These are phyloP conservation scores for Candida ulmi DNA, from an alignment of 805 yeast genomes.

Conservation along the genomic window DNA sequence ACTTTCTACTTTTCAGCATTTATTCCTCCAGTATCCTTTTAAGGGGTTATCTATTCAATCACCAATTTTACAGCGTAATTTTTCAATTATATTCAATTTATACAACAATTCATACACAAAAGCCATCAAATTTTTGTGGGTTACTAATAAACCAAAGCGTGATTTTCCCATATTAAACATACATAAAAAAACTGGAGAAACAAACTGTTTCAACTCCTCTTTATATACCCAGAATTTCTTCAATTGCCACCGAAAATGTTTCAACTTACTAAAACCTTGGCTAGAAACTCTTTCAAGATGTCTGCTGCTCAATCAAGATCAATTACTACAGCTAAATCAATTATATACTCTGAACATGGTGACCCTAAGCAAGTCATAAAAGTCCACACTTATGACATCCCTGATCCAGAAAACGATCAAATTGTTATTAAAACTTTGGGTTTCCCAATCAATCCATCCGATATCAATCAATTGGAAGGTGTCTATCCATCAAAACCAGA, in stretches of 20 bases:
- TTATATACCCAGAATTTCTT: no score
- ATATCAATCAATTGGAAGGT: slow-evolving; percentile 78
- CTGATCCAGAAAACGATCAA: slow-evolving; percentile 38
- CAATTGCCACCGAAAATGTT: background rate
- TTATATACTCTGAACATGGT: slow-evolving; percentile 65
- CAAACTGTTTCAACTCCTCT: no score
- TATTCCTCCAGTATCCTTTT: no score
- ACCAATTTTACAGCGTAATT: no score
- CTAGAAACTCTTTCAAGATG: background rate
- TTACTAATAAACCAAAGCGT: no score
- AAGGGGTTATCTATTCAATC: no score
- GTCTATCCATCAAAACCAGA: slow-evolving; percentile 78
- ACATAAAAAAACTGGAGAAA: no score
- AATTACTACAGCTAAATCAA: slow-evolving; percentile 49
- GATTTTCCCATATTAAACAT: no score
- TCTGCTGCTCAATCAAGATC: slow-evolving; percentile 8
- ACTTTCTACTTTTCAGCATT: no score
- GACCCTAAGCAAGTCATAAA: slow-evolving; percentile 51
- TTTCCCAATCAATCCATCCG: slow-evolving; percentile 87
- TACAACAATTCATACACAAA: no score
- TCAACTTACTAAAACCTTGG: background rate
- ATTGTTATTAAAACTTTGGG: slow-evolving; percentile 68
- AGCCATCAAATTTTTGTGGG: no score
- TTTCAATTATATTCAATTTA: no score
- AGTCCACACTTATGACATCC: slow-evolving; percentile 47